Conservation (phyloP, 2,329 filamentous ascomycete genomes). For the Canariomyces notabilis region DNA sequence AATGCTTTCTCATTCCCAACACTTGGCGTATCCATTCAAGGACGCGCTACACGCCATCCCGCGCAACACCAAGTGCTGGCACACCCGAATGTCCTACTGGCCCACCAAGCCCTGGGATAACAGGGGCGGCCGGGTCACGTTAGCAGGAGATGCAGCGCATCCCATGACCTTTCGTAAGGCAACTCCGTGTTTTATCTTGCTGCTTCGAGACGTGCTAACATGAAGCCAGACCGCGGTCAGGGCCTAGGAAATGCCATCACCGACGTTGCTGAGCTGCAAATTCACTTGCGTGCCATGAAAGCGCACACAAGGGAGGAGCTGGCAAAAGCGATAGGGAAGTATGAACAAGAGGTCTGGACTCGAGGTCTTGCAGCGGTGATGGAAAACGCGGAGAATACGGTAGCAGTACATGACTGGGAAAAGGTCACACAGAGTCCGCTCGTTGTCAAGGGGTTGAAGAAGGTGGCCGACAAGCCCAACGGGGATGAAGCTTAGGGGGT, state of each 20-base stretch:
- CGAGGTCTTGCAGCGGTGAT: constrained; percentile 15
- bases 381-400: constrained; percentile 14
- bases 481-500: no score
- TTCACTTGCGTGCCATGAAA: constrained; percentile 21
- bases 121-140: constrained; percentile 11
- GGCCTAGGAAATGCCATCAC: constrained; percentile 18
- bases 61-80: constrained; percentile 12
- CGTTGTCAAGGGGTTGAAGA: neutral
- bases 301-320: constrained; percentile 16
- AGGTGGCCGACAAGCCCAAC: neutral
- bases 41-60: constrained; percentile 9
- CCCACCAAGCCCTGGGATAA: constrained; percentile 19
- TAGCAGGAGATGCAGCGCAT: constrained; percentile 22
- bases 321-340: constrained; percentile 8
- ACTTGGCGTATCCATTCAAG: constrained; percentile 12
- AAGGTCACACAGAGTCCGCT: constrained; percentile 10
- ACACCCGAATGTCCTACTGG: constrained; percentile 16
- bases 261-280: constrained; percentile 17
- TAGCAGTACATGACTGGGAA: constrained; percentile 15
- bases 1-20: neutral
- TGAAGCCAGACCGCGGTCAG: constrained; percentile 16
- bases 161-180: constrained; percentile 17
- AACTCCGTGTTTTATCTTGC: neutral
- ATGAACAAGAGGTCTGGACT: constrained; percentile 20
- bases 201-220: neutral